A percentile compares a stretch with the other conserved stretches of the same genome.
These are phyloP conservation scores for Cenchrus purpureus DNA, from an alignment of 176 grass and related monocot species.

Conservation along the genomic window DNA sequence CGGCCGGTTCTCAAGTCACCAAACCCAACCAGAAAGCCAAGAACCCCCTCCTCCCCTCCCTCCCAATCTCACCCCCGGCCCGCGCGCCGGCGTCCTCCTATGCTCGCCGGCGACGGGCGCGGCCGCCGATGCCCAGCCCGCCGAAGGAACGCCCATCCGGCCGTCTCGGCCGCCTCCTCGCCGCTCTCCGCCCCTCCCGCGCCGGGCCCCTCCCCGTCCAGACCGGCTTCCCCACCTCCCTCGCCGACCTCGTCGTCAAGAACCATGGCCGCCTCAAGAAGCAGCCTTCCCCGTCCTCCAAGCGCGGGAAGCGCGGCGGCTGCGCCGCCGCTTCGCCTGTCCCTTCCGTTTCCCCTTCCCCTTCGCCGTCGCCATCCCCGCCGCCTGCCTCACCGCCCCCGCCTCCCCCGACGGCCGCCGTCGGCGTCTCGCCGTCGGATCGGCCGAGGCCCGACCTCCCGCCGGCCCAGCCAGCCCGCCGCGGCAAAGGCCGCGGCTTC, in stretches of 20 bases:
- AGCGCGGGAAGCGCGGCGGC: conserved; percentile 43
- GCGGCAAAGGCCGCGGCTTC: not conserved
- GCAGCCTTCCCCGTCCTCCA: conserved; percentile 47
- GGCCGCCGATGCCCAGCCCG: conserved; percentile 62
- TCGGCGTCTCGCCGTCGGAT: conserved; percentile 13
- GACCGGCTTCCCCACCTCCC: conserved; percentile 93
- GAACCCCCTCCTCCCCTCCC: not conserved
- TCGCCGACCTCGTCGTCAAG: conserved; percentile 87
- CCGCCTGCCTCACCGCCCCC: conserved; percentile 6
- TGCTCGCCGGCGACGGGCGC: conserved; percentile 42
- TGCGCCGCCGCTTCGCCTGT: not conserved
- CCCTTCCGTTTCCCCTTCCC: not conserved
- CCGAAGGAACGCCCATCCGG: conserved; percentile 58
- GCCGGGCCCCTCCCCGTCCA: conserved; percentile 66
- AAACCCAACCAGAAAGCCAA: conserved; percentile 10
- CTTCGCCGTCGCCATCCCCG: not conserved
- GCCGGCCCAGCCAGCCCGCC: not conserved
- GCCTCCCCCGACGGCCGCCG: not conserved
- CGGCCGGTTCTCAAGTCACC: conserved; percentile 19
- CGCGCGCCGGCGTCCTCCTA: conserved; percentile 48
- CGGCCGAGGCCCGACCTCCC: conserved; percentile 9
- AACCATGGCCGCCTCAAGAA: conserved; percentile 82
- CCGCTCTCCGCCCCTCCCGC: conserved; percentile 60
- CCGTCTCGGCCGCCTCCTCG: conserved; percentile 59
- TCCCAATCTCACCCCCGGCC: not conserved